Evolutionary conservation across 129 eudicot species (phyloP).

Genomic region (Tanacetum coccineum): DNA sequence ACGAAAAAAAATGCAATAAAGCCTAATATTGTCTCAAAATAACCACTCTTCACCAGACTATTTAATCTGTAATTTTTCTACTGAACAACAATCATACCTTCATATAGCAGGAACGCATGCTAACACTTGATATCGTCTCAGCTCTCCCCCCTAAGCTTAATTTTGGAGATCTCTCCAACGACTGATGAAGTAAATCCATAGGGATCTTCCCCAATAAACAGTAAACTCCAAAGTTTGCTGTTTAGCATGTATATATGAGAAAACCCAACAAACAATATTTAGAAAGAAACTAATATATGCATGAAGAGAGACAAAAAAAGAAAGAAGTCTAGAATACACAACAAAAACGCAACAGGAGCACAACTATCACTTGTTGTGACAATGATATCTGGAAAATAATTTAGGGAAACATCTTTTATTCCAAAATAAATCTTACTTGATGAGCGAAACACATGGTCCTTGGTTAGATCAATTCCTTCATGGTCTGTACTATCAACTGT

Average conservation of each 20-base stretch:
- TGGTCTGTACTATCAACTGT: slow-evolving; percentile 37
- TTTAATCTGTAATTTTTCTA: slow-evolving; percentile 8
- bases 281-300: background rate
- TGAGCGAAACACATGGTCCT: slow-evolving; percentile 42
- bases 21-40: slow-evolving; percentile 9
- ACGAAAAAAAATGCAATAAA: slow-evolving; percentile 6
- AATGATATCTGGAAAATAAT: slow-evolving; percentile 4
- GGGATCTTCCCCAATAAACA: slow-evolving; percentile 79
- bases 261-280: slow-evolving; percentile 16
- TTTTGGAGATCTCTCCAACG: slow-evolving; percentile 58
- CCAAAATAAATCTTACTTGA: slow-evolving; percentile 49
- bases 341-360: background rate
- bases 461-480: slow-evolving; percentile 38
- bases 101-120: slow-evolving; percentile 62
- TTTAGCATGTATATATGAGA: slow-evolving; percentile 16
- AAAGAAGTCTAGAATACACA: slow-evolving; percentile 1
- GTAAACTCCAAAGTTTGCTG: slow-evolving; percentile 55
- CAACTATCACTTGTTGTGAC: background rate
- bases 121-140: slow-evolving; percentile 67
- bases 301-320: slow-evolving; percentile 14
- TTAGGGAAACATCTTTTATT: slow-evolving; percentile 1
- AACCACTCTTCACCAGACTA: background rate
- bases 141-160: slow-evolving; percentile 57
- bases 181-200: slow-evolving; percentile 45
- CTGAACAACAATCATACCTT: slow-evolving; percentile 45